Evolutionary conservation across 2,329 filamentous ascomycete genomes (phyloP).

Genomic region (Fusarium sp.): DNA sequence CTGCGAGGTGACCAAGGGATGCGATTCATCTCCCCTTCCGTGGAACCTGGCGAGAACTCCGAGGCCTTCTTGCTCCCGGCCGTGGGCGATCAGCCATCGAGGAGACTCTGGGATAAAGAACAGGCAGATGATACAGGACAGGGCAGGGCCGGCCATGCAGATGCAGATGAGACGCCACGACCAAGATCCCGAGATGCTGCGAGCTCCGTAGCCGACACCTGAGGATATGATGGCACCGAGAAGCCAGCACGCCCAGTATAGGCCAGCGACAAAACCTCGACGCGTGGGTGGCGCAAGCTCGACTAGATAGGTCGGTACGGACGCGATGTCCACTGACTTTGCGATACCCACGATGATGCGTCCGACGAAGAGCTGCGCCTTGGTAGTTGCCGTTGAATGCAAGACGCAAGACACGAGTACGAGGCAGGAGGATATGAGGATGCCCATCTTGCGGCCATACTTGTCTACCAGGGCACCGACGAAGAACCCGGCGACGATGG

Average conservation of each 20-base stretch:
- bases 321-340: constrained; percentile 23
- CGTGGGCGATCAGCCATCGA: constrained; percentile 55
- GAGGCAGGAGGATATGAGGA: constrained; percentile 15
- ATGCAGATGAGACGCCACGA: constrained; percentile 24
- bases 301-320: constrained; percentile 22
- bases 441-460: constrained; percentile 14
- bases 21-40: constrained; percentile 54
- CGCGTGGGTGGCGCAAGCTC: constrained; percentile 23
- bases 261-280: constrained; percentile 20
- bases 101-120: constrained; percentile 58
- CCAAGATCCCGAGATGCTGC: constrained; percentile 19
- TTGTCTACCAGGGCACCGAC: constrained; percentile 19
- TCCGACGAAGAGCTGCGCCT: constrained; percentile 17
- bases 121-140: constrained; percentile 11
- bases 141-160: constrained; percentile 19
- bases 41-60: constrained; percentile 53
- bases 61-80: constrained; percentile 52
- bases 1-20: constrained; percentile 54
- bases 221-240: constrained; percentile 20
- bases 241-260: constrained; percentile 28
- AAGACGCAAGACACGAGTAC: constrained; percentile 19
- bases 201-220: constrained; percentile 17
- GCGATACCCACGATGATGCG: constrained; percentile 23
- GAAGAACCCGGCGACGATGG: constrained; percentile 16
- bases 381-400: constrained; percentile 17